Conservation (phyloP, 805 yeast genomes). For the Saturnispora saitoi region DNA sequence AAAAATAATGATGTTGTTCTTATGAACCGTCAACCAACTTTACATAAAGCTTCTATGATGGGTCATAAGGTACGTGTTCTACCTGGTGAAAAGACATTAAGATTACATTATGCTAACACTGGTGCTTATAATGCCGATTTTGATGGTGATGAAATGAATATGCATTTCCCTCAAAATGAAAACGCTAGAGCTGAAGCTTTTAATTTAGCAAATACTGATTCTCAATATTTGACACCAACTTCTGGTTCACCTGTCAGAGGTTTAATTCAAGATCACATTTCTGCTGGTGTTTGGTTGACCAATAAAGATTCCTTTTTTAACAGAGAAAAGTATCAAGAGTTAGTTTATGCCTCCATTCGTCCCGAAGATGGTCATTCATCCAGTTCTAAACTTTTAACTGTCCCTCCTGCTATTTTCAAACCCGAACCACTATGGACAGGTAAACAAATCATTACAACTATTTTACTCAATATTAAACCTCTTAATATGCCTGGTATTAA, state of each 20-base stretch:
- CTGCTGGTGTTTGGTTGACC: slow-evolving; percentile 98
- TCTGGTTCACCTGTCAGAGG: slow-evolving; percentile 98
- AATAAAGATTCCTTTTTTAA: slow-evolving; percentile 87
- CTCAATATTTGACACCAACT: slow-evolving; percentile 96
- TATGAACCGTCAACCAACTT: slow-evolving; percentile 98
- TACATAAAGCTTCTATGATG: slow-evolving; percentile 99
- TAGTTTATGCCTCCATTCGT: slow-evolving; percentile 85
- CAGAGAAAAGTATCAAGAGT: slow-evolving; percentile 87
- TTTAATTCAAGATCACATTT: slow-evolving; percentile 95
- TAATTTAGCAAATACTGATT: slow-evolving; percentile 91
- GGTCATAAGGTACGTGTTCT: slow-evolving; percentile 95
- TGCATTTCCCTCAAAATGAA: slow-evolving; percentile 98
- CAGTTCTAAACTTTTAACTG: slow-evolving; percentile 53
- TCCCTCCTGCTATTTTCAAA: slow-evolving; percentile 83
- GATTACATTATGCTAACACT: slow-evolving; percentile 96
- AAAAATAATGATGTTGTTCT: slow-evolving; percentile 90
- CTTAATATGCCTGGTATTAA: slow-evolving; percentile 85
- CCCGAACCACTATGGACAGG: slow-evolving; percentile 97
- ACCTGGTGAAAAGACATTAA: slow-evolving; percentile 93
- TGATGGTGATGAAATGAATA: slow-evolving; percentile 99
- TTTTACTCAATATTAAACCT: slow-evolving; percentile 82
- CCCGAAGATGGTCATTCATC: slow-evolving; percentile 96
- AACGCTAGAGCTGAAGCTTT: slow-evolving; percentile 95
- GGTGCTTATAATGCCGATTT: slow-evolving; percentile 99
- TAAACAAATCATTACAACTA: slow-evolving; percentile 91